phyloP scores from a whole-genome alignment of 768 basidiomycete genomes.

The Tricholoma saponaceum region DNA sequence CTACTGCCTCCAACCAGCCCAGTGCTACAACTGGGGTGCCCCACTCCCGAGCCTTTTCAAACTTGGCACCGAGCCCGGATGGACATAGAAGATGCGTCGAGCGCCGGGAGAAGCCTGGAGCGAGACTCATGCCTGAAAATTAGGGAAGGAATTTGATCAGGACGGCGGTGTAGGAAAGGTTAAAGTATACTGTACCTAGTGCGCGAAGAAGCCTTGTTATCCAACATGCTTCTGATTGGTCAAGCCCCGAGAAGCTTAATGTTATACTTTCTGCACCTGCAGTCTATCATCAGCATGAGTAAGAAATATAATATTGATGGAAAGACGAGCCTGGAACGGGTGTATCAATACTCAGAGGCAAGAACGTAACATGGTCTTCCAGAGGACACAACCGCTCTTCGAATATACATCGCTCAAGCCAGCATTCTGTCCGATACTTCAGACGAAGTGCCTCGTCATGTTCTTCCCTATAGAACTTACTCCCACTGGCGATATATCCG shows the following conservation, averaged over 20 bases:
- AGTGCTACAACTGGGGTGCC: conserved; percentile 65
- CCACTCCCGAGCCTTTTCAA: conserved; percentile 78
- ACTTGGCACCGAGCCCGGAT: conserved; percentile 65
- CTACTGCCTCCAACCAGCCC: conserved; percentile 66
- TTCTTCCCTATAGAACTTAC: conserved; percentile 61
- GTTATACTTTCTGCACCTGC: conserved; percentile 53
- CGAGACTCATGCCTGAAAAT: conserved; percentile 46
- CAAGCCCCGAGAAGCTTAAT: conserved; percentile 74
- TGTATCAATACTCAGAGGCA: conserved; percentile 52
- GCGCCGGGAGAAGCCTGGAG: conserved; percentile 56
- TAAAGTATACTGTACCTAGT: conserved; percentile 42
- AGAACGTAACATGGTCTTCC: conserved; percentile 67
- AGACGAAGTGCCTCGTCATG: conserved; percentile 36
- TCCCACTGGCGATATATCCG: conserved; percentile 47
- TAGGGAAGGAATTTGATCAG: background rate
- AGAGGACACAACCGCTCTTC: conserved; percentile 66
- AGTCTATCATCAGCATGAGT: background rate
- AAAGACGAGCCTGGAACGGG: conserved; percentile 54
- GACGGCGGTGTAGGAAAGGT: background rate
- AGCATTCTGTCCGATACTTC: conserved; percentile 87
- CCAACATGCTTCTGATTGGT: conserved; percentile 64
- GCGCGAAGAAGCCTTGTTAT: conserved; percentile 62
- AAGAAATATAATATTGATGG: background rate
- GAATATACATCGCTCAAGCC: conserved; percentile 84
- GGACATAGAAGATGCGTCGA: conserved; percentile 75